Conservation (phyloP, 257 asterid genomes). For the Eustoma russellianum region DNA sequence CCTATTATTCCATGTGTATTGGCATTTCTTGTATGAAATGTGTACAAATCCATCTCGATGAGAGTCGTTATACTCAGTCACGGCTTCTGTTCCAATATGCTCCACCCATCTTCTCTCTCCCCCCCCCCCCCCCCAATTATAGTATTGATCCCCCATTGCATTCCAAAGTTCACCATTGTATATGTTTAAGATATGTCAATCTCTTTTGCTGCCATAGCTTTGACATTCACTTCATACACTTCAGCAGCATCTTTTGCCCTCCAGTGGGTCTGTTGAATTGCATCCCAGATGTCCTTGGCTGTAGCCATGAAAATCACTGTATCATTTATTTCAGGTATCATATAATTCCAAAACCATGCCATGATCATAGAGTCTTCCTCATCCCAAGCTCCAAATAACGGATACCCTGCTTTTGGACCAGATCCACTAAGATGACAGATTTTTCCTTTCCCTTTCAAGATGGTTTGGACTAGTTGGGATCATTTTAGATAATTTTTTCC, state of each 20-base stretch:
- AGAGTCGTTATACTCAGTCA: too few relatives aligned
- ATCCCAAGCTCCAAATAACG: neutral
- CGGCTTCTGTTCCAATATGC: too few relatives aligned
- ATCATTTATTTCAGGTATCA: neutral
- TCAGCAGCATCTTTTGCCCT: neutral
- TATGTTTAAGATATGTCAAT: too few relatives aligned
- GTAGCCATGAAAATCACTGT: neutral
- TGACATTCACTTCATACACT: neutral
- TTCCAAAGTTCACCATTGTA: too few relatives aligned
- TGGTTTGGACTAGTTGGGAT: neutral
- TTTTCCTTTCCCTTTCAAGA: neutral
- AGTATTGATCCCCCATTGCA: too few relatives aligned
- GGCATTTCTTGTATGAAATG: too few relatives aligned
- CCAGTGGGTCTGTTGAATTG: neutral
- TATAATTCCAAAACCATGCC: constrained; percentile 1
- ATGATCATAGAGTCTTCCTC: neutral
- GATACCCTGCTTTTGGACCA: neutral
- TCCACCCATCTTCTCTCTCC: too few relatives aligned
- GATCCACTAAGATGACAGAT: neutral
- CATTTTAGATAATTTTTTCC: neutral
- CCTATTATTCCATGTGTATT: too few relatives aligned
- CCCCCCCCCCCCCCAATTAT: too few relatives aligned
- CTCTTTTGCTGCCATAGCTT: neutral
- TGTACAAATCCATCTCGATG: too few relatives aligned
- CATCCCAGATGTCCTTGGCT: neutral